Conservation (phyloP, 352 stramenopile species). For the Globisporangium nunn region DNA sequence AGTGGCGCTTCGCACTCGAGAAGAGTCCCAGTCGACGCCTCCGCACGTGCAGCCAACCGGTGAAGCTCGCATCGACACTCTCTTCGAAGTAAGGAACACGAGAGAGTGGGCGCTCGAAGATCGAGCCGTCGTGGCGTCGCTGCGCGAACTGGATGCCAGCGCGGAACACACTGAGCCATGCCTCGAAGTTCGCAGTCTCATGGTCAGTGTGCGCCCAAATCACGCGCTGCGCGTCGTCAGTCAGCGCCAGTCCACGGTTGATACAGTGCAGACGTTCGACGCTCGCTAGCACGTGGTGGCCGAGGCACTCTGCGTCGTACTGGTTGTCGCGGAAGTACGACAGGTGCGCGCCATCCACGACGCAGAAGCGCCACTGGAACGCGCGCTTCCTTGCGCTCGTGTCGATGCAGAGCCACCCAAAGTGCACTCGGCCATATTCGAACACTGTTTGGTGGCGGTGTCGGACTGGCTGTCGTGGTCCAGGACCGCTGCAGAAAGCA, state of each 20-base stretch:
- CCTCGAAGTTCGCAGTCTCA: slow-evolving; percentile 23
- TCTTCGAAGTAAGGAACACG: neutral
- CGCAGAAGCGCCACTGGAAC: slow-evolving; percentile 35
- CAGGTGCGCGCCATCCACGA: slow-evolving; percentile 29
- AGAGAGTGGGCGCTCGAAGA: slow-evolving; percentile 13
- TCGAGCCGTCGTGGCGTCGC: slow-evolving; percentile 11
- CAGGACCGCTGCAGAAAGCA: neutral
- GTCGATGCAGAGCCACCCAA: slow-evolving; percentile 30
- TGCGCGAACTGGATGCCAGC: slow-evolving; percentile 12
- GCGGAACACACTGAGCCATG: slow-evolving; percentile 25
- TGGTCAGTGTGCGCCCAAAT: slow-evolving; percentile 34
- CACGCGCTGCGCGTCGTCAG: slow-evolving; percentile 16
- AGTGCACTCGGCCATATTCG: slow-evolving; percentile 15
- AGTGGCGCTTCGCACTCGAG: slow-evolving; percentile 14
- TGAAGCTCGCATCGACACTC: slow-evolving; percentile 11
- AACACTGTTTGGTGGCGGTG: slow-evolving; percentile 1
- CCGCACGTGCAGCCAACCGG: slow-evolving; percentile 24
- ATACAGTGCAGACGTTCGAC: slow-evolving; percentile 35
- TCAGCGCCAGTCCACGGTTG: slow-evolving; percentile 34
- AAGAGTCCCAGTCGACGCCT: slow-evolving; percentile 15
- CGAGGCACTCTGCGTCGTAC: slow-evolving; percentile 6
- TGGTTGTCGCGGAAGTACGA: slow-evolving; percentile 19
- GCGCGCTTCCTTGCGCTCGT: slow-evolving; percentile 19
- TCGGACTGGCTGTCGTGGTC: too few relatives aligned
- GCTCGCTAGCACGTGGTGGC: slow-evolving; percentile 13